A percentile compares a stretch with the other conserved stretches of the same genome.
These are phyloP conservation scores for Paecilomyces dactylethromorphus DNA, from an alignment of 2,329 filamentous ascomycete species.

Conservation along the genomic window DNA sequence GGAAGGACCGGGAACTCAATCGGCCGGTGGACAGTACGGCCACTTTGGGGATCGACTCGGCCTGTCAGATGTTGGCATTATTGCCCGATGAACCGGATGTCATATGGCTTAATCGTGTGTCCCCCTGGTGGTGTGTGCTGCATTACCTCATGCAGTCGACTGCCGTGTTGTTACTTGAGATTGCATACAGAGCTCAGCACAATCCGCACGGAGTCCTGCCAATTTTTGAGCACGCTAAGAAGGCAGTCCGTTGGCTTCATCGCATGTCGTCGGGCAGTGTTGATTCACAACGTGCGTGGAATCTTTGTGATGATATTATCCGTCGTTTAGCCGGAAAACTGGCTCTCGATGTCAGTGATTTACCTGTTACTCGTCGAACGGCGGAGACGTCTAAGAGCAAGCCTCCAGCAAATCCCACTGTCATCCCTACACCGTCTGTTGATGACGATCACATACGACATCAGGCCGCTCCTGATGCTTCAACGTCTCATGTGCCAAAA, in stretches of 20 bases:
- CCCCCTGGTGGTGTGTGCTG: conserved; percentile 36
- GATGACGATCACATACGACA: not conserved
- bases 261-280: not conserved
- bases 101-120: conserved; percentile 21
- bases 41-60: conserved; percentile 28
- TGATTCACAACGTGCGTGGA: not conserved
- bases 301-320: not conserved
- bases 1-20: conserved; percentile 16
- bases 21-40: conserved; percentile 28
- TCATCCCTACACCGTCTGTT: not conserved
- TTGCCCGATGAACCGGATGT: conserved; percentile 28
- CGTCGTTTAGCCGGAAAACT: not conserved
- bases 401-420: not conserved
- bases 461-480: not conserved
- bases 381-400: not conserved
- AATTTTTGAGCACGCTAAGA: conserved; percentile 23
- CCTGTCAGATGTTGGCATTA: conserved; percentile 26
- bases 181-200: conserved; percentile 15
- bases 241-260: conserved; percentile 28
- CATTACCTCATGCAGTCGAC: conserved; percentile 36
- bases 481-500: not conserved
- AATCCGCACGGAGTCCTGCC: conserved; percentile 20
- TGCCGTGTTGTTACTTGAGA: conserved; percentile 30
- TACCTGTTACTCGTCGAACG: not conserved
- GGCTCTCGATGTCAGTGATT: not conserved